Conservation (phyloP, 2,329 filamentous ascomycete species). For the Cryphonectria parasitica region DNA sequence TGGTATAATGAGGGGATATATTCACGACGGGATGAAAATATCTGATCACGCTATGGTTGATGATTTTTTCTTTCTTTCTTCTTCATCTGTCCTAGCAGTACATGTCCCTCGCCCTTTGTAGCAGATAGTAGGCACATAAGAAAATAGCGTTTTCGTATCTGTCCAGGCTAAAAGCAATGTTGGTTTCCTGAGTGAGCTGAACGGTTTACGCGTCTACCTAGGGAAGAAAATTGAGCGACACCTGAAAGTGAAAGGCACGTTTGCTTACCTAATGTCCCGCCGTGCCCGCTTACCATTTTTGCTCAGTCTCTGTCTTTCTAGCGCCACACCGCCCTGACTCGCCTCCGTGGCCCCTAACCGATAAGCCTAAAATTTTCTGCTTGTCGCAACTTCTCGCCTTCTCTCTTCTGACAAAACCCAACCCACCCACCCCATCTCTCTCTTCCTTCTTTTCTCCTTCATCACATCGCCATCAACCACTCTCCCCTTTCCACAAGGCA, state of each 20-base stretch:
- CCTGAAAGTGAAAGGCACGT: neutral
- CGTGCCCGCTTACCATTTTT: constrained; percentile 1
- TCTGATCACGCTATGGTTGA: constrained; percentile 12
- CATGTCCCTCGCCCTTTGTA: constrained; percentile 10
- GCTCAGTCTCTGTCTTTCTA: neutral
- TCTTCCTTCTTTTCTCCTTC: constrained; percentile 26
- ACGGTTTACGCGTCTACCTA: neutral
- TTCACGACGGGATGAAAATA: constrained; percentile 27
- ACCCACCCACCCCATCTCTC: constrained; percentile 18
- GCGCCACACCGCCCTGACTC: constrained; percentile 14
- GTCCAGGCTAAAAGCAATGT: neutral
- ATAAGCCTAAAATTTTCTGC: constrained; percentile 28
- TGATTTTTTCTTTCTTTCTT: neutral
- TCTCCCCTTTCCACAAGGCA: constrained; percentile 29
- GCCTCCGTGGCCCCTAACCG: constrained; percentile 17
- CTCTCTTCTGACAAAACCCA: constrained; percentile 1
- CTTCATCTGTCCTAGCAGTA: constrained; percentile 13
- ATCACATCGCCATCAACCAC: constrained; percentile 26
- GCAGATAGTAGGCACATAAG: neutral
- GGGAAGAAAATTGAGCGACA: neutral
- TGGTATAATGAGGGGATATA: neutral
- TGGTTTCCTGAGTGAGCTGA: neutral
- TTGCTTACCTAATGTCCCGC: constrained; percentile 24
- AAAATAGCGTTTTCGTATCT: neutral
- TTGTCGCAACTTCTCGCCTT: constrained; percentile 20